phyloP scores from a whole-genome alignment of 2,329 filamentous ascomycete genomes.

The Cladophialophora immunda region DNA sequence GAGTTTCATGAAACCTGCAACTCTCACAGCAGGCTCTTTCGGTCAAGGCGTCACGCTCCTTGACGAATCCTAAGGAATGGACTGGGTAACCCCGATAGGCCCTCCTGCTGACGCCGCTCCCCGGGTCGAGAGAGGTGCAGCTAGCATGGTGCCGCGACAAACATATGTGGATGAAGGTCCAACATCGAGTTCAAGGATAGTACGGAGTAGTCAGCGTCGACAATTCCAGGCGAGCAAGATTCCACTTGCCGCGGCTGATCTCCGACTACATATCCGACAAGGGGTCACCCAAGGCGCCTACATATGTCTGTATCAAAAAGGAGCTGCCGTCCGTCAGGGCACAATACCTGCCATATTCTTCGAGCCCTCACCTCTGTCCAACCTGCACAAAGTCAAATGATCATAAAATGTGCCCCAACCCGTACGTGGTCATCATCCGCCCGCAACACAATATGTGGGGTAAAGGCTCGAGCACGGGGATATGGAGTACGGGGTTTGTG shows the following conservation, averaged over 20 bases:
- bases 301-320: not conserved
- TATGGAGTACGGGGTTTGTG: not conserved
- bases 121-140: too few relatives aligned
- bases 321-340: not conserved
- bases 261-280: not conserved
- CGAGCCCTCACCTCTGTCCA: not conserved
- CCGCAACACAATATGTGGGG: not conserved
- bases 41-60: too few relatives aligned
- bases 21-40: too few relatives aligned
- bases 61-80: too few relatives aligned
- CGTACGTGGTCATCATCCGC: not conserved
- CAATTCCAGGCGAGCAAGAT: not conserved
- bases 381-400: not conserved
- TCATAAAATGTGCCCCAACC: not conserved
- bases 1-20: too few relatives aligned
- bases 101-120: too few relatives aligned
- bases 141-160: too few relatives aligned
- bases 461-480: not conserved
- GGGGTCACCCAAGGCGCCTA: not conserved
- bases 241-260: not conserved
- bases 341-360: not conserved
- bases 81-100: too few relatives aligned
- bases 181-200: not conserved
- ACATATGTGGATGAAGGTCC: too few relatives aligned
- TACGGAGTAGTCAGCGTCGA: not conserved